Percentiles rank a stretch among this genome's conserved stretches.
These are phyloP conservation scores for Sutorius australiensis DNA, from an alignment of 768 basidiomycete species.

Conservation along the genomic window DNA sequence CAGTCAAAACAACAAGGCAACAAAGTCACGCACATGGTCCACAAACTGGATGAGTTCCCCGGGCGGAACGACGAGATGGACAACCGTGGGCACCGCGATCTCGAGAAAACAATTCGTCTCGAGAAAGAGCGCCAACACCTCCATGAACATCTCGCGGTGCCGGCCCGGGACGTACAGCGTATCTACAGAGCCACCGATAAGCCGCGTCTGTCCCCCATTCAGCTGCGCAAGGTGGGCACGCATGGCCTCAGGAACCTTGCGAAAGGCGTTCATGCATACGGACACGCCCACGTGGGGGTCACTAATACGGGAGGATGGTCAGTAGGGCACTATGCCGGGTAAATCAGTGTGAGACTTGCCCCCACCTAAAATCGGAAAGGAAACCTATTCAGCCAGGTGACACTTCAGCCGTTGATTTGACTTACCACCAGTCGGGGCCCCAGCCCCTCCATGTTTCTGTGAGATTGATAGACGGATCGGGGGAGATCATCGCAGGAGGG, in stretches of 20 bases:
- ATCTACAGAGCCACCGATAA: slow-evolving; percentile 47
- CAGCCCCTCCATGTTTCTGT: slow-evolving; percentile 41
- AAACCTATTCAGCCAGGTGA: slow-evolving; percentile 7
- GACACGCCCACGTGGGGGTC: slow-evolving; percentile 44
- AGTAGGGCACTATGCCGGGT: neutral
- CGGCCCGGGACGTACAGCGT: slow-evolving; percentile 47
- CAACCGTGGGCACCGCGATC: slow-evolving; percentile 44
- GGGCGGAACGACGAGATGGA: slow-evolving; percentile 40
- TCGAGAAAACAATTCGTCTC: slow-evolving; percentile 48
- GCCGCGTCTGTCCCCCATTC: slow-evolving; percentile 32
- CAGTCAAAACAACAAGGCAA: neutral
- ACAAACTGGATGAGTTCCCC: slow-evolving; percentile 43
- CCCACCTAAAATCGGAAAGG: slow-evolving; percentile 35
- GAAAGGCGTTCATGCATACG: slow-evolving; percentile 42
- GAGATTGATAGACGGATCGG: slow-evolving; percentile 36
- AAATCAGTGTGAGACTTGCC: slow-evolving; percentile 25
- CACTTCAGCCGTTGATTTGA: neutral
- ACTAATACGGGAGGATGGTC: slow-evolving; percentile 13
- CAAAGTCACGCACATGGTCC: slow-evolving; percentile 38
- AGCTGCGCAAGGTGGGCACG: slow-evolving; percentile 37
- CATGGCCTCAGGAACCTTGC: slow-evolving; percentile 33
- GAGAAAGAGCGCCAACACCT: slow-evolving; percentile 41
- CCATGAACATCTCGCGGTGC: slow-evolving; percentile 38
- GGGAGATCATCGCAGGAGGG: slow-evolving; percentile 40
- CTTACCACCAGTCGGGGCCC: slow-evolving; percentile 43